Base-by-base conservation (phyloP, 1,139 yeast genomes). In the Zygoascus sp. region DNA sequence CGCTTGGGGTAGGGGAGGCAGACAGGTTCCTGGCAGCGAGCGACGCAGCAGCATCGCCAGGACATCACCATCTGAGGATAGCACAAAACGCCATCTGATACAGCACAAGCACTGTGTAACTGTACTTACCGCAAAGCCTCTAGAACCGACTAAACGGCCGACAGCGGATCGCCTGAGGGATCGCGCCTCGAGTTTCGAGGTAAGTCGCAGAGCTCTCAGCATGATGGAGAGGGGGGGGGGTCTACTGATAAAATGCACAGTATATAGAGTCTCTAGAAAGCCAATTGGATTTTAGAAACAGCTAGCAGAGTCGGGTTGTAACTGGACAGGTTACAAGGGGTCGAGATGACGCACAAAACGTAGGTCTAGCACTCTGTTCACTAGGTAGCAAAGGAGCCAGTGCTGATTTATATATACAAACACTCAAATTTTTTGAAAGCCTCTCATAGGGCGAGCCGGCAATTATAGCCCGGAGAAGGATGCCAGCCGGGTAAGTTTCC, bases 151-250 rank as follows among this genome's bases (percentile, higher is more conserved):
- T 40, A 35, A 40, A 20, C 36, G 50, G 36, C 40, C 45, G 43
- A 23, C 28, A 9, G 37, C 37, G n/a, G n/a, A n/a, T 42, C 43
- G 41, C 47, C 51, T 25, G 45, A 40, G 32, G 49, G 45, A 40
- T 43, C 49, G 44, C 48, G 47, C 46, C 6, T 32, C 42, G 34
- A 42, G 37, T 28, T 40, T 34, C 30, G 54, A 48, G 39, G 54
- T 49, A 38, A 51, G 52, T 38, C 51, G 48, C 32, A 49, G 25
- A 35, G 56, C 50, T 51, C 57, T 53, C 52, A 53, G 47, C 57
- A 53, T 53, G 43, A 38, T 49, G 44, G 17, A 23, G 38, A 38
- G 25, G 28, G 7, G 28, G 28, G n/a, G 28, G 28, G 8, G n/a
- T 25, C n/a, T n/a, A n/a, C n/a, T n/a, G n/a, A n/a, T 15, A 15